A percentile compares a stretch with the other conserved stretches of the same genome.
Conservation (phyloP, 768 basidiomycete species). For the Lactarius sanguifluus region DNA sequence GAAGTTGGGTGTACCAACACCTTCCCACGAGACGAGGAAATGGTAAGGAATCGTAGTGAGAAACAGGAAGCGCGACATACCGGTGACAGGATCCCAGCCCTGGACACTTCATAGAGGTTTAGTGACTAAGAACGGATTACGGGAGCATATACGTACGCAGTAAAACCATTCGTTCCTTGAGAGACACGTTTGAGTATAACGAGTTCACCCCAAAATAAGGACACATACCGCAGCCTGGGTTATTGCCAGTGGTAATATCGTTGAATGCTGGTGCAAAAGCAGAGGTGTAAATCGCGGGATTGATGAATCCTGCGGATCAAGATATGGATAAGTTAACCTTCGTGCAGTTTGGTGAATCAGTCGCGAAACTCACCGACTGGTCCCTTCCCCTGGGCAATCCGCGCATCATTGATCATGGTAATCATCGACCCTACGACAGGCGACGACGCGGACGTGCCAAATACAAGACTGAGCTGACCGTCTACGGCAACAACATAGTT, state of each 20-base stretch:
- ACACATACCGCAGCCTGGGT: conserved; percentile 30
- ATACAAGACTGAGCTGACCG: conserved; percentile 35
- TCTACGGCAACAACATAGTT: conserved; percentile 38
- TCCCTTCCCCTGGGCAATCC: conserved; percentile 37
- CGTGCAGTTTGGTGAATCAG: not conserved
- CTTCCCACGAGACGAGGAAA: conserved; percentile 9
- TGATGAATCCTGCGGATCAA: conserved; percentile 42
- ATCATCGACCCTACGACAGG: conserved; percentile 39
- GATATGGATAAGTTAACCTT: not conserved
- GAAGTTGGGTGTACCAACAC: conserved; percentile 36
- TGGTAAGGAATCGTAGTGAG: not conserved
- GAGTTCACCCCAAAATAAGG: not conserved
- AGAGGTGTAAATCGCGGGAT: conserved; percentile 48
- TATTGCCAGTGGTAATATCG: conserved; percentile 33
- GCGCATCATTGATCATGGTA: conserved; percentile 41
- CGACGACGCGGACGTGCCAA: conserved; percentile 41
- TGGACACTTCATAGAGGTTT: conserved; percentile 19
- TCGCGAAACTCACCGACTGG: conserved; percentile 33
- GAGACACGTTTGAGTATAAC: not conserved
- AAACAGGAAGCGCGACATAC: conserved; percentile 7
- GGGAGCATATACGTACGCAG: conserved; percentile 25
- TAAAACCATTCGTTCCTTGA: conserved; percentile 31
- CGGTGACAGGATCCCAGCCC: conserved; percentile 34
- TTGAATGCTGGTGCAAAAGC: conserved; percentile 32
- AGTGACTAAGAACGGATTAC: not conserved